Conservation (phyloP, 345 rosid genomes). For the Conringia planisiliqua region DNA sequence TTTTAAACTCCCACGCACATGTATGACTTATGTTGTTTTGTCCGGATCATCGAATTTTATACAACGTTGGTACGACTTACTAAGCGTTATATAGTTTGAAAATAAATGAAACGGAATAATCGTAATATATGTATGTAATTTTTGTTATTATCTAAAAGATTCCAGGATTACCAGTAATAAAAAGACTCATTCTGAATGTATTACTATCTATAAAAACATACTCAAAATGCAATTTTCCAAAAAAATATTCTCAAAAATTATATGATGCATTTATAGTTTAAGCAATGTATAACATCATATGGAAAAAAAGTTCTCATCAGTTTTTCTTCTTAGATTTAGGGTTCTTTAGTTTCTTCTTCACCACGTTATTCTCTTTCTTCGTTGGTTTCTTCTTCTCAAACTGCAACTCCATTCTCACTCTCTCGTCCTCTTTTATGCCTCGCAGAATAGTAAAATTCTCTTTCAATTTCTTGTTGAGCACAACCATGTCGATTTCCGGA, state of each 20-base stretch:
- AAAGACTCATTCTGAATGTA: not conserved
- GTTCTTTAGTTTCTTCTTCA: constrained; percentile 37
- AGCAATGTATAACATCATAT: not conserved
- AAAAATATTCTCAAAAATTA: not conserved
- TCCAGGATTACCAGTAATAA: not conserved
- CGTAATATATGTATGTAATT: not conserved
- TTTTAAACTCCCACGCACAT: not conserved
- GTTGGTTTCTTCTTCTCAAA: constrained; percentile 40
- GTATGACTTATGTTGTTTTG: not conserved
- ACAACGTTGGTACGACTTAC: not conserved
- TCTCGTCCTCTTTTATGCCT: constrained; percentile 60
- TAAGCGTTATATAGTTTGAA: not conserved
- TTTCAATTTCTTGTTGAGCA: constrained; percentile 49
- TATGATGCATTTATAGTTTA: not conserved
- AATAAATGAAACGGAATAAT: not conserved
- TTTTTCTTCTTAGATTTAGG: constrained; percentile 27
- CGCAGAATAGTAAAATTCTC: constrained; percentile 51
- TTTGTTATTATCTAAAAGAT: not conserved
- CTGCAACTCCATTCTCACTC: constrained; percentile 45
- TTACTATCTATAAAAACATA: not conserved
- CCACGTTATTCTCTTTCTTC: constrained; percentile 36
- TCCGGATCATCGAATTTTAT: not conserved
- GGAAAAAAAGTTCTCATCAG: not conserved
- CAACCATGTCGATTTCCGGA: constrained; percentile 38
- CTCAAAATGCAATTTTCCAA: not conserved